Conservation (phyloP, 768 basidiomycete species). For the Suillus decipiens region DNA sequence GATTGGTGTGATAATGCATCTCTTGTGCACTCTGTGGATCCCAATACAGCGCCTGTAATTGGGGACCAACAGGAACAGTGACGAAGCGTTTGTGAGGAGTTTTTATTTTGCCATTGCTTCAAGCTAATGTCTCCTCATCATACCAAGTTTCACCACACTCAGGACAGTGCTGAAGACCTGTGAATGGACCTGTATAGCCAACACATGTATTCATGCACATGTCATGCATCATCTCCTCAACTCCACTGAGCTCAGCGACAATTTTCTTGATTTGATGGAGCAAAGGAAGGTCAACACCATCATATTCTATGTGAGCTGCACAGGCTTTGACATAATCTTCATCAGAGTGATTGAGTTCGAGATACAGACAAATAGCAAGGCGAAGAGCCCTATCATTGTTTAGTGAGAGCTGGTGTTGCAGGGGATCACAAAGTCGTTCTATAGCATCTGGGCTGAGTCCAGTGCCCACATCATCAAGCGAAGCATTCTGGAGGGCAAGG, state of each 20-base stretch:
- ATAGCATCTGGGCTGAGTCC: slow-evolving; percentile 19
- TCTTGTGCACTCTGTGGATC: too few species aligned
- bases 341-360: background rate
- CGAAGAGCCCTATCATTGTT: background rate
- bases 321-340: background rate
- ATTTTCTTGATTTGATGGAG: slow-evolving; percentile 6
- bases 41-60: too few species aligned
- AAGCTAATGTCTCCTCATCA: too few species aligned
- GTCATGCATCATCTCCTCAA: slow-evolving; percentile 17
- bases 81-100: too few species aligned
- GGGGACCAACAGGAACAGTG: too few species aligned
- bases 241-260: background rate
- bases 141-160: slow-evolving; percentile 30
- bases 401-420: background rate
- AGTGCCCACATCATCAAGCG: slow-evolving; percentile 25
- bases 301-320: background rate
- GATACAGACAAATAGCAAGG: background rate
- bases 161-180: slow-evolving; percentile 15
- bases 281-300: background rate
- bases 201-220: slow-evolving; percentile 29
- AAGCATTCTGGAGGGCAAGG: slow-evolving; percentile 23
- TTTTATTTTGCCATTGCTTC: too few species aligned
- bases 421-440: slow-evolving; percentile 28
- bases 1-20: too few species aligned
- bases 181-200: slow-evolving; percentile 24